Conservation (phyloP, 2,329 filamentous ascomycete species). For the Botrytis paeoniae region DNA sequence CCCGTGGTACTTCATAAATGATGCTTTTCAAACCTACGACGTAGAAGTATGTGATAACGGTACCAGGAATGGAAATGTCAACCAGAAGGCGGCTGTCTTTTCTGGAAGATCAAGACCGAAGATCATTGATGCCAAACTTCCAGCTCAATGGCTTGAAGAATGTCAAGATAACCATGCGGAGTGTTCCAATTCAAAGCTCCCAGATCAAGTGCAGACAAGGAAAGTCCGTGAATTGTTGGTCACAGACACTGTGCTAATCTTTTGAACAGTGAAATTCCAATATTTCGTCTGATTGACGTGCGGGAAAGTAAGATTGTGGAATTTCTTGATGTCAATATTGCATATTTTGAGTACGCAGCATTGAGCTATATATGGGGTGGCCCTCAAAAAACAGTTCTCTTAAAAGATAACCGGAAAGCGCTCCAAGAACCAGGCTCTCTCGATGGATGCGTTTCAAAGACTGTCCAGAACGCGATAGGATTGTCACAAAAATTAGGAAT, state of each 20-base stretch:
- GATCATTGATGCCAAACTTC: background rate
- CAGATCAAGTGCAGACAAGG: background rate
- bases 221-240: background rate
- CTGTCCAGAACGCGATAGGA: constrained; percentile 21
- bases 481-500: constrained; percentile 19
- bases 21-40: background rate
- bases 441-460: constrained; percentile 9
- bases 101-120: background rate
- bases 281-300: constrained; percentile 16
- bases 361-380: constrained; percentile 25
- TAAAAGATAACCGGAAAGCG: background rate
- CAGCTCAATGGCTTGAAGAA: background rate
- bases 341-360: constrained; percentile 22
- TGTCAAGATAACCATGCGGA: background rate
- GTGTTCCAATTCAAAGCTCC: background rate
- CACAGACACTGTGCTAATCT: background rate
- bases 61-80: background rate
- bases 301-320: constrained; percentile 7
- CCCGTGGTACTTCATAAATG: background rate
- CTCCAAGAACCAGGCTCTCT: background rate
- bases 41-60: background rate
- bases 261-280: background rate
- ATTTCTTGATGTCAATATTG: constrained; percentile 4
- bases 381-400: constrained; percentile 4
- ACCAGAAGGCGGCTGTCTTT: background rate